Evolutionary conservation across 2,329 filamentous ascomycete genomes (phyloP).

Genomic region (Scedosporium aurantiacum): DNA sequence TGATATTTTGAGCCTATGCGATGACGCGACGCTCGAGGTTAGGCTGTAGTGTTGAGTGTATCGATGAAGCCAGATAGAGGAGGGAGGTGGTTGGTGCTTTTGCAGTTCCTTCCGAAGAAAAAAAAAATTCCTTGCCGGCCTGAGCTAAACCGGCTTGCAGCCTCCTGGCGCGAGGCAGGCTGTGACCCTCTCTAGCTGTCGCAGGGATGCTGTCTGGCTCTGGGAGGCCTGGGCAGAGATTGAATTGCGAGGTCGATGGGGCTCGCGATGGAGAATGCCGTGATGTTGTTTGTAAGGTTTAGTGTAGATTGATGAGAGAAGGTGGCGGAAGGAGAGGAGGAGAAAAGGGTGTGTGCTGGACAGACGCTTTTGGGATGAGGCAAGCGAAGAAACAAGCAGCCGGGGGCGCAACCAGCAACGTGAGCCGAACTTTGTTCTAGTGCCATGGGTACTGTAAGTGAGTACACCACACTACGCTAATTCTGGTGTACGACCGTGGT

Average conservation of each 20-base stretch:
- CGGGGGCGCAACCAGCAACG: slow-evolving; percentile 1
- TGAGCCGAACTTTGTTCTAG: slow-evolving; percentile 2
- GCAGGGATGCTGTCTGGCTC: not conserved
- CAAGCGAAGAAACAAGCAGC: slow-evolving; percentile 1
- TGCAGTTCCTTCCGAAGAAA: not conserved
- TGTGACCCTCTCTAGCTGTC: not conserved
- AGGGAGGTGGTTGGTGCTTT: not conserved
- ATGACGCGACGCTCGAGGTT: not conserved
- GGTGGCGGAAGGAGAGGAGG: not conserved
- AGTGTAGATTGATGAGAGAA: not conserved
- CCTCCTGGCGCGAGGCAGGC: not conserved
- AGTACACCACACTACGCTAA: not conserved
- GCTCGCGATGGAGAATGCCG: not conserved
- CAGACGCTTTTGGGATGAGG: slow-evolving; percentile 1
- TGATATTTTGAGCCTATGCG: not conserved
- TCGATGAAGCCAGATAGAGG: not conserved
- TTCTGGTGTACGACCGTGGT: not conserved
- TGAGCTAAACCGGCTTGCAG: not conserved
- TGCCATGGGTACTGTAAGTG: not conserved
- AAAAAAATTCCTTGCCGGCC: not conserved
- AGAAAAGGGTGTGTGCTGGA: slow-evolving; percentile 3
- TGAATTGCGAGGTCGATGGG: not conserved
- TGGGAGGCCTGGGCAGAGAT: not conserved
- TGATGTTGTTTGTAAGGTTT: not conserved
- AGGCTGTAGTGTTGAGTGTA: not conserved